phyloP scores from a whole-genome alignment of 768 basidiomycete genomes.

The Termitomyces sp. region DNA sequence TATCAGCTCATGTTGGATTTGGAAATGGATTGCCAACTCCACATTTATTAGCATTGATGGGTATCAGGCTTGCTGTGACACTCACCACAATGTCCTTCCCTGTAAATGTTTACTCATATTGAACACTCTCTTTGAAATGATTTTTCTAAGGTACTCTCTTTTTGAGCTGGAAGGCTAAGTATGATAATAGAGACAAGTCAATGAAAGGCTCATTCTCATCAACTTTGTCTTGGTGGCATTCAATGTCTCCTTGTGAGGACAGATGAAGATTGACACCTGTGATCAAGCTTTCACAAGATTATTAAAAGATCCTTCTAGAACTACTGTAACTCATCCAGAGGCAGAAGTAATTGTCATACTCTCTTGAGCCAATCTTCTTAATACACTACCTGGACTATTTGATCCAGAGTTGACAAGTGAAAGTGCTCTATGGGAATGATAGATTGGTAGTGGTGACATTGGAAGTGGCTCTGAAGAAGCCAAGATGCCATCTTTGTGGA shows the following conservation, averaged over 20 bases:
- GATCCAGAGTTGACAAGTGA: neutral
- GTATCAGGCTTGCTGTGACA: slow-evolving; percentile 6
- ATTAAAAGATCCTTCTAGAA: neutral
- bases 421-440: neutral
- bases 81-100: slow-evolving; percentile 91
- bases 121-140: slow-evolving; percentile 90
- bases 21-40: slow-evolving; percentile 81
- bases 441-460: neutral
- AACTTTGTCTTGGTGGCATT: neutral
- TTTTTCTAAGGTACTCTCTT: slow-evolving; percentile 83
- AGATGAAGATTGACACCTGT: neutral
- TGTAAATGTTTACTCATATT: slow-evolving; percentile 89
- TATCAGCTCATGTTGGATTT: slow-evolving; percentile 78
- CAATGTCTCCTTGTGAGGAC: neutral
- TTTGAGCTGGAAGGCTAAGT: slow-evolving; percentile 82
- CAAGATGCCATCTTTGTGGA: neutral
- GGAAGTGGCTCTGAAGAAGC: neutral
- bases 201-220: neutral
- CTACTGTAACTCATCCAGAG: neutral
- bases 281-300: neutral
- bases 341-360: neutral
- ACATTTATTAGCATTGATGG: neutral
- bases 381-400: neutral
- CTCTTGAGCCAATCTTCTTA: neutral
- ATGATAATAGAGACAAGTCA: slow-evolving; percentile 75